Conservation (phyloP, 2,329 filamentous ascomycete genomes). For the Neofusicoccum ribis region DNA sequence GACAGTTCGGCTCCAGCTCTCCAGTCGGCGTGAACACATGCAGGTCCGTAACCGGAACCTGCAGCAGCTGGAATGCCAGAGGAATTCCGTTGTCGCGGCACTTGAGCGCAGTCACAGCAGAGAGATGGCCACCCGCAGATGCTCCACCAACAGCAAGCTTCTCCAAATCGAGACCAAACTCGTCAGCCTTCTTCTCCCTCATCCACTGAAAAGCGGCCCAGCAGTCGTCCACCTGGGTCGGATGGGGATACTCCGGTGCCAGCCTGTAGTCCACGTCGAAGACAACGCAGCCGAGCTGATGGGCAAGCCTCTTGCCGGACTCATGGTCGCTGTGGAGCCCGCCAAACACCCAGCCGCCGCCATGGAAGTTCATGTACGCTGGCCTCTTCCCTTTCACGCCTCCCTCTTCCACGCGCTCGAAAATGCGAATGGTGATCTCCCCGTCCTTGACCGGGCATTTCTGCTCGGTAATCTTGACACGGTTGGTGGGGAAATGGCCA, state of each 20-base stretch:
- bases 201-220: constrained; percentile 33
- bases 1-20: constrained; percentile 36
- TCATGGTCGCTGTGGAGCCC: constrained; percentile 38
- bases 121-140: constrained; percentile 43
- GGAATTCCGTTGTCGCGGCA: constrained; percentile 40
- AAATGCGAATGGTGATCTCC: constrained; percentile 14
- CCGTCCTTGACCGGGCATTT: constrained; percentile 15
- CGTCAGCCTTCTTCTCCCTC: constrained; percentile 17
- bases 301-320: constrained; percentile 32
- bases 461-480: constrained; percentile 11
- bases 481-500: constrained; percentile 5
- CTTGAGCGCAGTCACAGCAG: constrained; percentile 40
- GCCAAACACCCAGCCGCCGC: constrained; percentile 41
- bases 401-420: constrained; percentile 3
- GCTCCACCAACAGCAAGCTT: constrained; percentile 37
- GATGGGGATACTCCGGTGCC: constrained; percentile 35
- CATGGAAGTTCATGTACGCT: constrained; percentile 34
- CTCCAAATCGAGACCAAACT: constrained; percentile 5
- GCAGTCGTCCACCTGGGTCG: constrained; percentile 38
- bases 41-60: constrained; percentile 40
- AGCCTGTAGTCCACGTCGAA: constrained; percentile 39
- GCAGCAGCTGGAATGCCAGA: constrained; percentile 39
- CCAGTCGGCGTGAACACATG: constrained; percentile 39
- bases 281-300: constrained; percentile 23
- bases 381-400: background rate